phyloP scores from a whole-genome alignment of 345 rosid genomes.

The Viola odorata region DNA sequence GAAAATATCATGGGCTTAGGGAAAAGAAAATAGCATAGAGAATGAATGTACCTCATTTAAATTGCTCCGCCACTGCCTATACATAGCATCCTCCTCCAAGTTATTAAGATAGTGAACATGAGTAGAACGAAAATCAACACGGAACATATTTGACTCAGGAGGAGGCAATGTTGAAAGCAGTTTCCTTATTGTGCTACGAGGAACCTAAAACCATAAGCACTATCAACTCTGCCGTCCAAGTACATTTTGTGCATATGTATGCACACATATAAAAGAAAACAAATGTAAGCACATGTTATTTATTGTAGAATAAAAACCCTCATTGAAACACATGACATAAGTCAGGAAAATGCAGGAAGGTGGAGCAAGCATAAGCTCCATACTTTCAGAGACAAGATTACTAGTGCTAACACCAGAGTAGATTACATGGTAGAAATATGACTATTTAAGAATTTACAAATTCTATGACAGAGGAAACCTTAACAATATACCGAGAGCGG shows the following conservation, averaged over 20 bases:
- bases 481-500: no score
- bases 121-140: constrained; percentile 83
- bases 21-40: constrained; percentile 11
- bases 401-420: no score
- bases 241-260: constrained; percentile 4
- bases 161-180: constrained; percentile 62
- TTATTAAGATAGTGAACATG: constrained; percentile 93
- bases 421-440: no score
- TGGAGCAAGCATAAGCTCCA: no score
- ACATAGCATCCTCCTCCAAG: constrained; percentile 97
- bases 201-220: constrained; percentile 44
- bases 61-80: constrained; percentile 90
- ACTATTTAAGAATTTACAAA: no score
- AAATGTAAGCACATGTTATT: no score
- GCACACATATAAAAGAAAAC: no score
- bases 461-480: no score
- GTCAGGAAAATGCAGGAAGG: no score
- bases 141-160: constrained; percentile 64
- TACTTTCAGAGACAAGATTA: no score
- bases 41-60: constrained; percentile 61
- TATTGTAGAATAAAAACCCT: no score
- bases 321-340: no score
- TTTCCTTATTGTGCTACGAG: constrained; percentile 47
- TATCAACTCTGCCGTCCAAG: constrained; percentile 8
- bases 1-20: constrained; percentile 16